These are phyloP conservation scores for Gastrolobium villosum DNA, from an alignment of 306 rosid genomes.

Conservation along the genomic window DNA sequence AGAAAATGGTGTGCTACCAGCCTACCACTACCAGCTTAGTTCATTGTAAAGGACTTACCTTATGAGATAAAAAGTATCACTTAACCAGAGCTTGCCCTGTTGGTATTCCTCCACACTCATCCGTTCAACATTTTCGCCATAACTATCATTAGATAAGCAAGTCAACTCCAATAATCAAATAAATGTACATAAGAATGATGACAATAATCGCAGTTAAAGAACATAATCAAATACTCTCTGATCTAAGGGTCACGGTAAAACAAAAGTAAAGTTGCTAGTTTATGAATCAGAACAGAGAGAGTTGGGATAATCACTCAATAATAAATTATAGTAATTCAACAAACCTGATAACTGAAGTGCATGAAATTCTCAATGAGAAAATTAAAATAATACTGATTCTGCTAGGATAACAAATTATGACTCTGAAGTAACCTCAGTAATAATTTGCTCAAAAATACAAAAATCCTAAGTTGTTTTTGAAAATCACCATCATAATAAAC, in stretches of 20 bases:
- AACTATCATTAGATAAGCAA: slow-evolving; percentile 58
- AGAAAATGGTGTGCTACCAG: slow-evolving; percentile 21
- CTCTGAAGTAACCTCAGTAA: neutral
- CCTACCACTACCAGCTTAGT: slow-evolving; percentile 27
- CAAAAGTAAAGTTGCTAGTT: slow-evolving; percentile 23
- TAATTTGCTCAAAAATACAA: neutral
- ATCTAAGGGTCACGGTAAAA: neutral
- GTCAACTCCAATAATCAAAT: slow-evolving; percentile 38
- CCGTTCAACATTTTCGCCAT: slow-evolving; percentile 68
- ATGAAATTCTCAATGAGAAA: slow-evolving; percentile 7
- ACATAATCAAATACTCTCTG: slow-evolving; percentile 34
- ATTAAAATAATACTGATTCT: neutral
- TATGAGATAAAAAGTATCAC: slow-evolving; percentile 79
- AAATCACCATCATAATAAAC: neutral
- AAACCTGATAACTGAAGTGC: neutral
- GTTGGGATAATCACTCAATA: slow-evolving; percentile 22
- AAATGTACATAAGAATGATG: slow-evolving; percentile 36
- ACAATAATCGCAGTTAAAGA: slow-evolving; percentile 22
- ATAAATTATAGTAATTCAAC: slow-evolving; percentile 18
- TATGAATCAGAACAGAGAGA: slow-evolving; percentile 27
- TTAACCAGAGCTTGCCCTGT: slow-evolving; percentile 85
- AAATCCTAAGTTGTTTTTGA: neutral
- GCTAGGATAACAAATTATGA: neutral
- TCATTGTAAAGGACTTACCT: slow-evolving; percentile 61
- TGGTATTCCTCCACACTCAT: slow-evolving; percentile 78